phyloP scores from a whole-genome alignment of 2,329 filamentous ascomycete genomes.

The Microsporum audouinii region DNA sequence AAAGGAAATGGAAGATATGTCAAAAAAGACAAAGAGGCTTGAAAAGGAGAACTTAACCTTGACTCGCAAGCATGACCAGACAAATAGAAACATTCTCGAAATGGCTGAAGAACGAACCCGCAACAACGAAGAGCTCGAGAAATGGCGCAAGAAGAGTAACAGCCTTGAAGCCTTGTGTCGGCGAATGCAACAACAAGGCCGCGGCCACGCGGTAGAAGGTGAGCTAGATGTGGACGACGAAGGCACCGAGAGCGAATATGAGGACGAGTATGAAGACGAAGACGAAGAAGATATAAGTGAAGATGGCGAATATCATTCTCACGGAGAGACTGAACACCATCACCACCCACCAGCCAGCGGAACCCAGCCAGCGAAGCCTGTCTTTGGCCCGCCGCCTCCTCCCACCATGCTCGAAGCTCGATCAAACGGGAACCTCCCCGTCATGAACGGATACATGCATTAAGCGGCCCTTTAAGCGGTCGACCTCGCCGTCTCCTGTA shows the following conservation, averaged over 20 bases:
- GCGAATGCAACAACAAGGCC: conserved; percentile 89
- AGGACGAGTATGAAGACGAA: conserved; percentile 48
- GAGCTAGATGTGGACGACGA: conserved; percentile 45
- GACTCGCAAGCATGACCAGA: conserved; percentile 85
- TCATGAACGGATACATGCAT: conserved; percentile 33
- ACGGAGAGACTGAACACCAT: conserved; percentile 51
- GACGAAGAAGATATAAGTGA: conserved; percentile 51
- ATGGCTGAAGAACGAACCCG: conserved; percentile 89
- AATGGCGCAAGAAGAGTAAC: conserved; percentile 71
- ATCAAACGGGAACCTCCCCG: conserved; percentile 34
- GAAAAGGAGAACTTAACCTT: conserved; percentile 92
- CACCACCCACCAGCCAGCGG: conserved; percentile 39
- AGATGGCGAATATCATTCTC: conserved; percentile 52
- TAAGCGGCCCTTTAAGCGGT: neutral
- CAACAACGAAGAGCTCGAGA: conserved; percentile 63
- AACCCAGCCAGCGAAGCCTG: conserved; percentile 28
- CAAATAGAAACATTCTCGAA: conserved; percentile 86
- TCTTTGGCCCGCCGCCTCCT: conserved; percentile 41
- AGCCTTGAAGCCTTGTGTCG: conserved; percentile 91
- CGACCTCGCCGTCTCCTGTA: neutral
- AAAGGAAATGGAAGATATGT: conserved; percentile 99
- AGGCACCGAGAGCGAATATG: conserved; percentile 41
- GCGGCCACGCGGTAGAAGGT: conserved; percentile 56
- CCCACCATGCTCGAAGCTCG: conserved; percentile 39
- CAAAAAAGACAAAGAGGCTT: conserved; percentile 91